These are phyloP conservation scores for Globisporangium solare DNA, from an alignment of 352 stramenopile species.

Conservation along the genomic window DNA sequence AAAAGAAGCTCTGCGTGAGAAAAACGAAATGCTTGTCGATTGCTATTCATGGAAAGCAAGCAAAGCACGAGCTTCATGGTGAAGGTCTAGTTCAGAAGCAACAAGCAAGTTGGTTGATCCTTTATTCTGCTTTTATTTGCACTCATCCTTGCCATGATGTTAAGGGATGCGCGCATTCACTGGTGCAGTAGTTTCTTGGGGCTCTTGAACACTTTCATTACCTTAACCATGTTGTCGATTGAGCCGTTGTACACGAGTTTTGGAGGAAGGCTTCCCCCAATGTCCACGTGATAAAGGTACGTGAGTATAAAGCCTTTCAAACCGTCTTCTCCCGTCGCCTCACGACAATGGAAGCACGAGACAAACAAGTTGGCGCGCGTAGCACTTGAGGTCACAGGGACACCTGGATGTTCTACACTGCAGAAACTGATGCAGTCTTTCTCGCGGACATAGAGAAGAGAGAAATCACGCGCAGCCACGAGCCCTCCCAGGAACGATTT, in stretches of 20 bases:
- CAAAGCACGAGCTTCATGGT: no score
- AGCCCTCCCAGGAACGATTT: constrained; percentile 52
- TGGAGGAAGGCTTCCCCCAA: constrained; percentile 37
- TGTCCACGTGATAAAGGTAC: constrained; percentile 55
- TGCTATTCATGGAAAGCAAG: no score
- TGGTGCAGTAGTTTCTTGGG: constrained; percentile 16
- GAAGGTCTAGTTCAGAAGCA: no score
- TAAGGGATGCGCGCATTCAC: no score
- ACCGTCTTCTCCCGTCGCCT: constrained; percentile 19
- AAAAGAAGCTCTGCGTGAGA: no score
- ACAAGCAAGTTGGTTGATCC: no score
- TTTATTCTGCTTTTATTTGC: no score
- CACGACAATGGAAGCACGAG: constrained; percentile 36
- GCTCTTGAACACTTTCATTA: constrained; percentile 45
- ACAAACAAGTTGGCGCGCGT: constrained; percentile 39
- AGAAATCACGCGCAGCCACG: constrained; percentile 52
- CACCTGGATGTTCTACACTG: constrained; percentile 39
- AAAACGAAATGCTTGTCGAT: no score
- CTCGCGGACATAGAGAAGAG: constrained; percentile 29
- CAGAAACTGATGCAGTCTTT: constrained; percentile 28
- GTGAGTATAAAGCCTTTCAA: constrained; percentile 31
- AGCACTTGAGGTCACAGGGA: constrained; percentile 23
- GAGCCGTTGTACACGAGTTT: constrained; percentile 54
- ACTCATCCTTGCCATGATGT: no score
- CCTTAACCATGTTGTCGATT: constrained; percentile 59